Base-by-base conservation (phyloP, 768 basidiomycete species). In the Xerocomellus amylosporus region DNA sequence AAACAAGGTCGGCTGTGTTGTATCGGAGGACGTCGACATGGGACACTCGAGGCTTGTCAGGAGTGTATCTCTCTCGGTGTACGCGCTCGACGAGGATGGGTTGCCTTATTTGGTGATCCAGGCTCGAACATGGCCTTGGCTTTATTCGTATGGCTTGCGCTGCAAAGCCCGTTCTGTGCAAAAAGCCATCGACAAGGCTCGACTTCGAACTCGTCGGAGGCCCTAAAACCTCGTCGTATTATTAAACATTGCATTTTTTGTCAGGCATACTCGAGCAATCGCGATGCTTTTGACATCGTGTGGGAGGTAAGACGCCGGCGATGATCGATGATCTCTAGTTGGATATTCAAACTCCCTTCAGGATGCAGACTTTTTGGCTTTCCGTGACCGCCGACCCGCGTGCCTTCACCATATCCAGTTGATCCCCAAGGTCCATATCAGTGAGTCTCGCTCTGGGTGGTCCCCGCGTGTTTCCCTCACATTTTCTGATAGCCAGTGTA, bases 361-460 rank as follows among this genome's bases (percentile, higher is more conserved):
- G 82, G 78, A 82, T 54, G 67, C 73, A 1, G 59, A 61, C 5
- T 82, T 82, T 54, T 52, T 84, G 12, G 82, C 80, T 5, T 84
- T 85, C 49, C 64, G 71, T 43, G 83, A 85, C 58, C 68, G 67
- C 43, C 72, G 61, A n/a, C 82, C 84, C 6, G 77, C 80, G 1
- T 72, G 77, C 43, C 57, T 64, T 50, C 71, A 80, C 38, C 84
- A 85, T 58, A 70, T 81, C 36, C 77, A 76, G 50, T 56, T 85
- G 39, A 74, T 82, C 26, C 80, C 83, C 4, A 83, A 76, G 58
- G 55, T 33, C 6, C 84, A 85, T 55, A 79, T 83, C 8, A 64
- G 84, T 81, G 53, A 24, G 75, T 56, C 26, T 22, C 42, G 9
- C 3, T 40, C 20, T 31, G n/a, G n/a, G n/a, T n/a, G 20, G 0